Base-by-base conservation (phyloP, 2,329 filamentous ascomycete genomes). In the Penicillium sp. region DNA sequence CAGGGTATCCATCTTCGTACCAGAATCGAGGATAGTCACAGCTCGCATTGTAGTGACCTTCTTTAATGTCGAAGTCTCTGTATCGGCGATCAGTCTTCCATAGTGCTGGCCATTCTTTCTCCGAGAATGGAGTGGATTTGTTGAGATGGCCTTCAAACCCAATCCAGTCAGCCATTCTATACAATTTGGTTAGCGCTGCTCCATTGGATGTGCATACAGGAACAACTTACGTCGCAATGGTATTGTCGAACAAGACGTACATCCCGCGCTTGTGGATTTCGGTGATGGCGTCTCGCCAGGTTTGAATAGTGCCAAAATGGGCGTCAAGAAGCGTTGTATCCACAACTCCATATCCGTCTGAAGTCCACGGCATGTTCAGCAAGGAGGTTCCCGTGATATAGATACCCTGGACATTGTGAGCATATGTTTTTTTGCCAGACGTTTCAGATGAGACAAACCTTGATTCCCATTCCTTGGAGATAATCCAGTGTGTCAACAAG, bases 241-340 rank as follows among this genome's bases (percentile, higher is more conserved):
- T 88, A 65, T 87, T 87, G 68, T 88, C 85, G 51, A 88, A 71
- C 24, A 88, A 71, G 45, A 87, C 83, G 70, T 86, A 87, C 85
- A 88, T 87, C 52, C 78, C 81, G 29, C 82, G 77, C 5, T 72
- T 71, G 65, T 88, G 85, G 16, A 87, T 84, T 50, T 83, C 83
- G 18, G 79, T 73, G 53, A 88, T 81, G 1, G 80, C 79, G 44
- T 75, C 68, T 59, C 83, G 79, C 83, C 84, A 87, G 53, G 77
- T 72, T 20, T 79, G 69, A 53, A 88, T 81, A 50, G 78, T 81
- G 29, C 84, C 85, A 59, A 82, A 84, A 64, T 88, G 85, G 43
- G 79, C 76, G 65, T 88, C 85, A 13, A 88, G 76, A 26, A 87
- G 75, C 0, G 85, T 87, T 39, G 85, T 79, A 63, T 88, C 85